phyloP scores from a whole-genome alignment of 202 grass and related monocot genomes.

The Setaria viridis region DNA sequence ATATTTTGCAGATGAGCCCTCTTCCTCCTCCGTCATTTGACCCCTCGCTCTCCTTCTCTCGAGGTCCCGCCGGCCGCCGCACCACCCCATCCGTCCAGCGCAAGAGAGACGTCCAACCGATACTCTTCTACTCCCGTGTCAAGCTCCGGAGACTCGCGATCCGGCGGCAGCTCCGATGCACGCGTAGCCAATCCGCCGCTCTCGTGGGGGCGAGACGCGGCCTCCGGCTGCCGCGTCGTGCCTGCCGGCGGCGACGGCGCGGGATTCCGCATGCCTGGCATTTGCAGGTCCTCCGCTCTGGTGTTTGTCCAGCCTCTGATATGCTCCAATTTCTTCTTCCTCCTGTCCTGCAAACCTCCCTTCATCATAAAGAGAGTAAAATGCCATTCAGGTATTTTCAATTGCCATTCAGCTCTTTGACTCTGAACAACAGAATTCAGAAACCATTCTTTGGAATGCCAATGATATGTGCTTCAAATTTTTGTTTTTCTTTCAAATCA shows the following conservation, averaged over 20 bases:
- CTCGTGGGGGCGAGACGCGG: not conserved
- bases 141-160: not conserved
- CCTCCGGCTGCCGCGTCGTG: not conserved
- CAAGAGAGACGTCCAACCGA: not conserved
- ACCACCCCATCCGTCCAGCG: not conserved
- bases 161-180: not conserved
- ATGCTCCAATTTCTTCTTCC: not conserved
- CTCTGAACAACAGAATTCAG: too few relatives aligned
- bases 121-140: not conserved
- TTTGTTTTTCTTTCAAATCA: not conserved
- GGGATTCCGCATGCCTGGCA: not conserved
- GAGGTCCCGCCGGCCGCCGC: not conserved
- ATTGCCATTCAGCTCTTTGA: not conserved
- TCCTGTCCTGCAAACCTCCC: not conserved
- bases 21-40: not conserved
- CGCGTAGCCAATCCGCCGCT: not conserved
- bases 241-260: not conserved
- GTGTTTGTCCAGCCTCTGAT: not conserved
- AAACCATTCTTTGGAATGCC: not conserved
- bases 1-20: not conserved
- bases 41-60: not conserved
- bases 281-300: not conserved
- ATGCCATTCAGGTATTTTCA: not conserved
- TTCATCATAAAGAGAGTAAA: too few relatives aligned
- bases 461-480: not conserved